phyloP scores from a whole-genome alignment of 2,329 filamentous ascomycete species.

The Helotiales sp. region DNA sequence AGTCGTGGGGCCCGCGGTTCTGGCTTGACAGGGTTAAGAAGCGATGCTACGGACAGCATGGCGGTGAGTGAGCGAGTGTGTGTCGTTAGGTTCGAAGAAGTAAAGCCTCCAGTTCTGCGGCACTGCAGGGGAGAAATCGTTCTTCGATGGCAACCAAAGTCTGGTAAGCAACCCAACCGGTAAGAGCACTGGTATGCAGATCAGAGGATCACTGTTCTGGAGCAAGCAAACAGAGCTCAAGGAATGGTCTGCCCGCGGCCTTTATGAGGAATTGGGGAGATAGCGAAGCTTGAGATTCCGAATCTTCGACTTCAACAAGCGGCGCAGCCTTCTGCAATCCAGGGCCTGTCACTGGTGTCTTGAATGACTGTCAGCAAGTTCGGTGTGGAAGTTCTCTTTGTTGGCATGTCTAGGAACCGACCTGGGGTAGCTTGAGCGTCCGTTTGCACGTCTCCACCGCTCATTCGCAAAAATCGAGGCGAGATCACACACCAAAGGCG shows the following conservation, averaged over 20 bases:
- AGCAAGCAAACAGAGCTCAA: conserved; percentile 38
- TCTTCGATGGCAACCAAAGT: conserved; percentile 31
- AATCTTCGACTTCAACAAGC: conserved; percentile 35
- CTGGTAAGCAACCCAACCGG: conserved; percentile 24
- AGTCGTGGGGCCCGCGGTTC: conserved; percentile 48
- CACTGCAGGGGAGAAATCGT: conserved; percentile 23
- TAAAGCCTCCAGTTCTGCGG: conserved; percentile 37
- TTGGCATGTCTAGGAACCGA: conserved; percentile 55
- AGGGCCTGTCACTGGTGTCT: conserved; percentile 35
- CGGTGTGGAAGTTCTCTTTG: conserved; percentile 53
- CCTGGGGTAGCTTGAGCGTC: conserved; percentile 43
- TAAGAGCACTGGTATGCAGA: conserved; percentile 29
- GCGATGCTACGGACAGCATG: conserved; percentile 69
- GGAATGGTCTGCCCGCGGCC: conserved; percentile 30
- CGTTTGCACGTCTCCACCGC: conserved; percentile 57
- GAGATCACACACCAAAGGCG: conserved; percentile 46
- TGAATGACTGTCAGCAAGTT: conserved; percentile 42
- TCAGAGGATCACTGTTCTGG: conserved; percentile 32
- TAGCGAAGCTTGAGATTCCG: conserved; percentile 34
- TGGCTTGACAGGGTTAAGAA: conserved; percentile 64
- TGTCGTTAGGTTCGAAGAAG: conserved; percentile 26
- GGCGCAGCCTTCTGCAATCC: conserved; percentile 36
- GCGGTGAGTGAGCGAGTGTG: conserved; percentile 37
- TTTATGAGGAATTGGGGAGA: conserved; percentile 34
- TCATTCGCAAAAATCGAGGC: conserved; percentile 49